Percentiles rank a stretch among this genome's conserved stretches.
Evolutionary conservation across 2,329 filamentous ascomycete genomes (phyloP).

Genomic region (Podosphaera aphanis): DNA sequence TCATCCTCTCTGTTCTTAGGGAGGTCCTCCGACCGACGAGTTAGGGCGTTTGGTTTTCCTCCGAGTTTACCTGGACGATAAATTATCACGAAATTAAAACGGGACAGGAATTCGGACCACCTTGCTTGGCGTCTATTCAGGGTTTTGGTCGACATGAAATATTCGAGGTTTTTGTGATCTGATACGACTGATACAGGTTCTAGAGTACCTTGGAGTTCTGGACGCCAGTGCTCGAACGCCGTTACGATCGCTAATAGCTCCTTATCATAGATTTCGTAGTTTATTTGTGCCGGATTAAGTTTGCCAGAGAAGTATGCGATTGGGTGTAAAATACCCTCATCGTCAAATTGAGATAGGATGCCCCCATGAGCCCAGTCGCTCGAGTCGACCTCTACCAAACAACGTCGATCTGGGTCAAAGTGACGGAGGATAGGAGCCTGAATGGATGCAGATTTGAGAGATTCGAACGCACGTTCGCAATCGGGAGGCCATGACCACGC

Average conservation of each 20-base stretch:
- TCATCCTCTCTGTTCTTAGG: background rate
- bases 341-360: no score
- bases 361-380: no score
- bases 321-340: no score
- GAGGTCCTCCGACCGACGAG: background rate
- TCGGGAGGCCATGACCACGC: background rate
- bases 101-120: no score
- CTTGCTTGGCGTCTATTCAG: constrained; percentile 9
- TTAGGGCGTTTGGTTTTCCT: background rate
- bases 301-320: no score
- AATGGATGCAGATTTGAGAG: background rate
- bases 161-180: constrained; percentile 12
- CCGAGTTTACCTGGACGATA: background rate
- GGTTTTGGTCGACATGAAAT: constrained; percentile 11
- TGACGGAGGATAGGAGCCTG: background rate
- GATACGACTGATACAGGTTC: constrained; percentile 6
- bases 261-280: constrained; percentile 18
- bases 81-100: background rate
- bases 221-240: constrained; percentile 8
- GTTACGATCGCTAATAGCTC: constrained; percentile 17
- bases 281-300: no score
- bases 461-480: background rate
- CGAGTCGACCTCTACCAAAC: no score
- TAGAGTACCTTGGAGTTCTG: constrained; percentile 5
- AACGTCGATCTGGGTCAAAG: no score